These are phyloP conservation scores for Wickerhamomyces ciferrii DNA, from an alignment of 805 yeast species.

Conservation along the genomic window DNA sequence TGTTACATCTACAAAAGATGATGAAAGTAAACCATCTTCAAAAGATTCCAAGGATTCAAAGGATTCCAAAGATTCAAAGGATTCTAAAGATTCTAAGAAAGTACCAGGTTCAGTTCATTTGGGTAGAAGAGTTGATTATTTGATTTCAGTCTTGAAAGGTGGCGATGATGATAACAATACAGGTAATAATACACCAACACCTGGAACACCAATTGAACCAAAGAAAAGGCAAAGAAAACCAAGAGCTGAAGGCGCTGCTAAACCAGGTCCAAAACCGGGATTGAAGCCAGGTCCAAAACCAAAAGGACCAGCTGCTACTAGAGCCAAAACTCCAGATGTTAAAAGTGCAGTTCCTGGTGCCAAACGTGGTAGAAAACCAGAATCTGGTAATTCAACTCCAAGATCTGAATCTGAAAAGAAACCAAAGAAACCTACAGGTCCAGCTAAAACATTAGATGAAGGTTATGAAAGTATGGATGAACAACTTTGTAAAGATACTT, in stretches of 20 bases:
- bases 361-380: constrained; percentile 12
- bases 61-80: not conserved
- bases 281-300: constrained; percentile 8
- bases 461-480: constrained; percentile 83
- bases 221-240: constrained; percentile 23
- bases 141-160: constrained; percentile 65
- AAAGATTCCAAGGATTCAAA: constrained; percentile 4
- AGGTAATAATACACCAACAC: constrained; percentile 21
- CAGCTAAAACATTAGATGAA: constrained; percentile 23
- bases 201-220: constrained; percentile 23
- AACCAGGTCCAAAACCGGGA: constrained; percentile 7
- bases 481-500: constrained; percentile 49
- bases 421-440: constrained; percentile 5
- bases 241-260: constrained; percentile 18
- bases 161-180: constrained; percentile 33
- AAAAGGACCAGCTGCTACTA: not conserved
- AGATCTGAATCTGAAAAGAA: constrained; percentile 6
- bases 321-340: constrained; percentile 20
- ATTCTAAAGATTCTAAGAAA: constrained; percentile 35
- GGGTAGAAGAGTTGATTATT: constrained; percentile 85
- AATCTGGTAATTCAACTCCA: constrained; percentile 4
- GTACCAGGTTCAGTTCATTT: constrained; percentile 92
- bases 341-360: constrained; percentile 12
- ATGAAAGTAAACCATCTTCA: constrained; percentile 4
- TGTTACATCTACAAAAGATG: not conserved